Evolutionary conservation across 2,329 filamentous ascomycete species (phyloP), one percentile per base, ranked within the genome.

Genomic region (Penicillium crustosum): DNA sequence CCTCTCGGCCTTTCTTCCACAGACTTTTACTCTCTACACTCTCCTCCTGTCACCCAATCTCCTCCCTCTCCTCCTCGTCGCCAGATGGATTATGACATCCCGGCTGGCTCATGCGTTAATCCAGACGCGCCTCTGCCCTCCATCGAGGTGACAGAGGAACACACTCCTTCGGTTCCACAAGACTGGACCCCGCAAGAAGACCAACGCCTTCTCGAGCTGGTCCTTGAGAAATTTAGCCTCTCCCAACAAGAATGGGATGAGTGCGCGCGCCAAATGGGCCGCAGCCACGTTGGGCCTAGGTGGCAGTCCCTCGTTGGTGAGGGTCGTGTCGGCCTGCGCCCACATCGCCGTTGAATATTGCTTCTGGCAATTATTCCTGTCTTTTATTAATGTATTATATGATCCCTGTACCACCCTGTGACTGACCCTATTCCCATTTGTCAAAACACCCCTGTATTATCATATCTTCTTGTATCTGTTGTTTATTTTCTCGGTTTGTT

Each of bases 161-260:
- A 54, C 42, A 25, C 53, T 39, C 31, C 55, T 55, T 39, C 59
- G 49, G 17, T 53, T 57, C 39, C 55, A 57, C 55, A 67, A 60
- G 17, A 55, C 4, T 80, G 77, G 77, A 70, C 73, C 7, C 62
- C 70, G 5, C 73, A 75, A 36, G 77, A 79, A 60, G 78, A 80
- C 57, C 69, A 73, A 43, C 68, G 69, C 12, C 70, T 81, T 33
- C 71, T 80, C 31, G 71, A 77, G 47, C 62, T 78, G 4, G 77
- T 80, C 9, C 73, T 80, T 2, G 73, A 76, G 35, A 79, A 78
- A 53, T 70, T 80, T 29, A 70, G 73, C 29, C 71, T 80, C 6
- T 77, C 77, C 29, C 70, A 74, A 49, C 67, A 68, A 49, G 76
- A 79, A 49, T 79, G 77, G 78, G 74, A 76, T 27, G 78, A 79